Evolutionary conservation across 192 early-diverging fungal species (phyloP).

Genomic region (Entophlyctis luteolus): DNA sequence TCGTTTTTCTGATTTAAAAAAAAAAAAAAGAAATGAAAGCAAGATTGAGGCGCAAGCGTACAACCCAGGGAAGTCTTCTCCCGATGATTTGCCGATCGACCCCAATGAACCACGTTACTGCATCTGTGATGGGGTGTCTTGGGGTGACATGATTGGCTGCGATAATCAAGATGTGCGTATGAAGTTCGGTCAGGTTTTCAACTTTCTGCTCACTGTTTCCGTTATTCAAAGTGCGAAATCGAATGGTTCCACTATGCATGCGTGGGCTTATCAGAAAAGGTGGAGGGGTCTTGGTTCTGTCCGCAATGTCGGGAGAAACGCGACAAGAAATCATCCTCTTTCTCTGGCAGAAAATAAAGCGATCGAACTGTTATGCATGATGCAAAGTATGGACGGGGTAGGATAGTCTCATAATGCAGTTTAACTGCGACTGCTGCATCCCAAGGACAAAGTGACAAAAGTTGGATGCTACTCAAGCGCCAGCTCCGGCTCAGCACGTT

Average conservation of each 20-base stretch:
- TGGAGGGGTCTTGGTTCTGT: conserved; percentile 96
- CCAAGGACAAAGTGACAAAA: neutral
- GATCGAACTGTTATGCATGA: neutral
- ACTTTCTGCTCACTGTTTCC: neutral
- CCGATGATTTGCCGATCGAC: conserved; percentile 71
- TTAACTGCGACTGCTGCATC: neutral
- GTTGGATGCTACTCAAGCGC: neutral
- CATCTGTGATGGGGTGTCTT: conserved; percentile 91
- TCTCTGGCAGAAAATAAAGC: neutral
- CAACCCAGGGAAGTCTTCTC: neutral
- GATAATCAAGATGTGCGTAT: conserved; percentile 74
- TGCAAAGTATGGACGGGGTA: neutral
- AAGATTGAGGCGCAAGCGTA: neutral
- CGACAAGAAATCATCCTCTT: conserved; percentile 1
- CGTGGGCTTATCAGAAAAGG: conserved; percentile 80
- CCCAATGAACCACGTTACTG: conserved; percentile 97
- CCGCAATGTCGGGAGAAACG: conserved; percentile 60
- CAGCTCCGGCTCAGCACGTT: neutral
- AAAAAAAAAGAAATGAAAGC: neutral
- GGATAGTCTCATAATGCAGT: neutral
- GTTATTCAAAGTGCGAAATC: conserved; percentile 64
- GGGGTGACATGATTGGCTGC: conserved; percentile 93
- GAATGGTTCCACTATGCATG: conserved; percentile 99
- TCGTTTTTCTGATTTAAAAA: neutral
- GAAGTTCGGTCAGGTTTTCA: conserved; percentile 9